Evolutionary conservation across 768 basidiomycete genomes (phyloP), one percentile per base, ranked within the genome.

Genomic region (Boletus reticulatus): DNA sequence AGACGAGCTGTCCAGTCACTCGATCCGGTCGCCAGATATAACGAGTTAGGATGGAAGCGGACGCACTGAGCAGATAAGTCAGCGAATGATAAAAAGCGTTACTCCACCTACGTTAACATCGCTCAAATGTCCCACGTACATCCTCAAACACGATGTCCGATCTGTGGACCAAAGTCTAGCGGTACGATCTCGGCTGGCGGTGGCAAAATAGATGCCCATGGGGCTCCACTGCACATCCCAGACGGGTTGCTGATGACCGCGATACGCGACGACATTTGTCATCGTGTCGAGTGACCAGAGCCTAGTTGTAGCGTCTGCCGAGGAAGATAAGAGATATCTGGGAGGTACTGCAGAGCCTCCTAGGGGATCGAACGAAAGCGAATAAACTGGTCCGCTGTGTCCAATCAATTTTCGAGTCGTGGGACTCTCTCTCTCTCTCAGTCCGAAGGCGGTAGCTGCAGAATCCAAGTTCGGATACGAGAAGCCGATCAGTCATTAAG

Each of bases 201-300:
- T 96, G 8, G 97, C 96, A 71, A 99, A 99, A 74, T 99, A 98
- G n/a, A 95, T 84, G 5, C 97, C 95, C 79, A 93, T 87, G 11
- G 97, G 96, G 65, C 92, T 95, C 97, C 97, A 99, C 68, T 98
- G 89, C 13, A 96, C 94, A 63, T 98, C 97, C 97, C 97, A 99
- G 1, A 99, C 87, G 0, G 97, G 94, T 70, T 97, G 95, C 67
- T 95, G 88, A 64, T 99, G 97, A 0, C 97, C 96, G 34, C 94
- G 83, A 68, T 94, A 99, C 7, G 89, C 94, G 19, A 94, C 94
- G 11, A 98, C 75, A 63, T 97, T 97, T 16, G 90, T 84, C 80
- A 94, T 85, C 1, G 96, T 97, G 59, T 98, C 94, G 72, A 98
- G 76, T 6, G 94, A 96, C 97, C 97, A 99, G 19, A 99, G 73